Evolutionary conservation across 179 eudicot genomes (phyloP), one percentile per base, ranked within the genome.

Genomic region (Beta macrorhiza): DNA sequence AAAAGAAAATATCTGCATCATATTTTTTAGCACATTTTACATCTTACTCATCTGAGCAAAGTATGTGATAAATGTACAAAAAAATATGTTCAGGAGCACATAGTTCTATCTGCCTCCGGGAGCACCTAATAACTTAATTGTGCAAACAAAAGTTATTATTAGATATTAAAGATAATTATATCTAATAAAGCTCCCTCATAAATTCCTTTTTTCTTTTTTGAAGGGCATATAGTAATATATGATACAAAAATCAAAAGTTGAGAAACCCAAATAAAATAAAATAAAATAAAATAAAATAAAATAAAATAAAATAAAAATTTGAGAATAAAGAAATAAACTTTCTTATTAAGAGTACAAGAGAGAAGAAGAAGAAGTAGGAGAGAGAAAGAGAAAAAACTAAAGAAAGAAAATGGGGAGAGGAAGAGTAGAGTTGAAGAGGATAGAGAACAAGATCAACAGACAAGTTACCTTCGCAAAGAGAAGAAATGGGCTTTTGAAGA

Each of bases 401-500:
- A 25, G 25, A 20, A 76, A 37, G 45, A 75, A 68, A 77, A 93
- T 92, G 97, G 98, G 98, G 25, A 91, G 98, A 85, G 98, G 98
- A 73, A 91, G 98, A 77, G 97, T 93, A 62, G 98, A 93, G 74
- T 85, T 93, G 85, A 93, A 93, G 92, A 88, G 93, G 70, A 94
- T 94, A 62, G 97, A 94, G 87, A 93, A 94, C 95, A 94, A 94
- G 86, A 94, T 92, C 84, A 93, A 92, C 85, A 88, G 98, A 77
- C 98, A 93, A 83, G 98, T 93, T 59, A 93, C 98, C 47, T 93
- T 93, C 65, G 97, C 98, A 2, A 93, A 93, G 83, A 81, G 98
- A 75, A 91, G 98, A 75, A 93, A 92, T 75, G 98, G 98, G 0
- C 91, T 93, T 64, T 83, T 93, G 89, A 93, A 93, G 89, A 93